These are phyloP conservation scores for Macrophomina phaseolina DNA, from an alignment of 2,329 filamentous ascomycete species.

Conservation along the genomic window DNA sequence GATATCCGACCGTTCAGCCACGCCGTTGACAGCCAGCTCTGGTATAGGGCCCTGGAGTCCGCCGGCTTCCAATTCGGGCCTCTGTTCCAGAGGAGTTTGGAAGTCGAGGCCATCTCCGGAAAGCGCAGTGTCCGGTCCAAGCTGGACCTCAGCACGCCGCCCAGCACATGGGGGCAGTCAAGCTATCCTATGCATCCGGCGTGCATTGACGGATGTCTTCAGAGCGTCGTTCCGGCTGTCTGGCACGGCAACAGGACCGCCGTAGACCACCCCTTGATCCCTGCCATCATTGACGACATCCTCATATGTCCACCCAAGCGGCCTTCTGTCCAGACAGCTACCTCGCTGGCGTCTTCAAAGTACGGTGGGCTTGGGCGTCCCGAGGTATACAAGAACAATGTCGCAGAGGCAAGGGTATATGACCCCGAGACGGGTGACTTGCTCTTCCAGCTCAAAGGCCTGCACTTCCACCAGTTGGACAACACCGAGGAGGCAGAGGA, in stretches of 20 bases:
- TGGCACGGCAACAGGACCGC: constrained; percentile 32
- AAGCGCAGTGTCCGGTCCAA: constrained; percentile 25
- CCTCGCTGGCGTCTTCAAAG: constrained; percentile 10
- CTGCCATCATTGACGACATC: constrained; percentile 29
- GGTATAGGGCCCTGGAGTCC: constrained; percentile 33
- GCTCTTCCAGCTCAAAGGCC: constrained; percentile 32
- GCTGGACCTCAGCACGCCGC: constrained; percentile 30
- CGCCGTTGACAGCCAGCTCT: constrained; percentile 26
- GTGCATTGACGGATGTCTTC: constrained; percentile 39
- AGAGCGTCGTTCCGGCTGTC: constrained; percentile 33
- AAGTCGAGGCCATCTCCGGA: constrained; percentile 27
- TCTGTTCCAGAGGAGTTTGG: constrained; percentile 32
- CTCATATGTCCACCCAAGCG: constrained; percentile 25
- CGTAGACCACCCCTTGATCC: constrained; percentile 2
- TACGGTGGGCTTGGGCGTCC: constrained; percentile 30
- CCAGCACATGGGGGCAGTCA: constrained; percentile 33
- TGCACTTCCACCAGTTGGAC: constrained; percentile 32
- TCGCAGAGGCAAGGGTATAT: constrained; percentile 2
- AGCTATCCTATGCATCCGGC: constrained; percentile 43
- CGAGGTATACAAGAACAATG: constrained; percentile 30
- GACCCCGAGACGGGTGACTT: constrained; percentile 22
- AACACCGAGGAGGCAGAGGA: constrained; percentile 26
- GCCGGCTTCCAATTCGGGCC: constrained; percentile 34
- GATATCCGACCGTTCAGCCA: constrained; percentile 25
- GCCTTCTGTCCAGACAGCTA: not conserved